Conservation (phyloP, 768 basidiomycete genomes). For the Lyophyllum shimeji region DNA sequence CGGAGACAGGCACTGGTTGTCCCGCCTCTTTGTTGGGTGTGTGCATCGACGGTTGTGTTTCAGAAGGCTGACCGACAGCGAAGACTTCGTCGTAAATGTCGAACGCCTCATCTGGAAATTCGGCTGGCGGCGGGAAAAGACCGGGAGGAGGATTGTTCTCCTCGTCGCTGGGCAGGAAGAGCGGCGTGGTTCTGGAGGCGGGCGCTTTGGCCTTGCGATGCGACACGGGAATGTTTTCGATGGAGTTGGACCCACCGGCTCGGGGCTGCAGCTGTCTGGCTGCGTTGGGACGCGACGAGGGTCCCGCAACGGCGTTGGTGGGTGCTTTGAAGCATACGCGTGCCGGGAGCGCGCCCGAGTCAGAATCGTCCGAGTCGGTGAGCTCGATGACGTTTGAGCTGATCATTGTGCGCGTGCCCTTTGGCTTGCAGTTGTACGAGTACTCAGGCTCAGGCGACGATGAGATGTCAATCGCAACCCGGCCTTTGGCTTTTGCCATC, state of each 20-base stretch:
- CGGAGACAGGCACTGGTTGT: not conserved
- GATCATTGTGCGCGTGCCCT: not conserved
- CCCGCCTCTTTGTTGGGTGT: not conserved
- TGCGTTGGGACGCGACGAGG: conserved; percentile 13
- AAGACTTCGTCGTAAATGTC: not conserved
- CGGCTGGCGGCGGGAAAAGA: not conserved
- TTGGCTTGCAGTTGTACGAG: not conserved
- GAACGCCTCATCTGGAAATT: not conserved
- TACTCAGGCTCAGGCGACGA: conserved; percentile 17
- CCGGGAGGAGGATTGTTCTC: conserved; percentile 31
- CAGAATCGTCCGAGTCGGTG: conserved; percentile 52
- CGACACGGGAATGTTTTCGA: conserved; percentile 9
- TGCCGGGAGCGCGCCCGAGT: conserved; percentile 14
- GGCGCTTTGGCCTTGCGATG: conserved; percentile 4
- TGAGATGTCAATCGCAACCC: conserved; percentile 7
- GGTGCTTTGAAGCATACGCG: not conserved
- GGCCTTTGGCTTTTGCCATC: not conserved
- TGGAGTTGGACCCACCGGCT: conserved; percentile 4
- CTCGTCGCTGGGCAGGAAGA: conserved; percentile 36
- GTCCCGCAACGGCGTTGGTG: conserved; percentile 4
- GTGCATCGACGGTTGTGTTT: no score
- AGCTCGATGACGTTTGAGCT: conserved; percentile 48
- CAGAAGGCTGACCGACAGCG: conserved; percentile 1
- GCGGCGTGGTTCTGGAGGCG: conserved; percentile 15
- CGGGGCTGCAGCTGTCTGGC: not conserved